A percentile compares a stretch with the other conserved stretches of the same genome.
These are phyloP conservation scores for Dipodascus albidus DNA, from an alignment of 805 yeast genomes.

Conservation along the genomic window DNA sequence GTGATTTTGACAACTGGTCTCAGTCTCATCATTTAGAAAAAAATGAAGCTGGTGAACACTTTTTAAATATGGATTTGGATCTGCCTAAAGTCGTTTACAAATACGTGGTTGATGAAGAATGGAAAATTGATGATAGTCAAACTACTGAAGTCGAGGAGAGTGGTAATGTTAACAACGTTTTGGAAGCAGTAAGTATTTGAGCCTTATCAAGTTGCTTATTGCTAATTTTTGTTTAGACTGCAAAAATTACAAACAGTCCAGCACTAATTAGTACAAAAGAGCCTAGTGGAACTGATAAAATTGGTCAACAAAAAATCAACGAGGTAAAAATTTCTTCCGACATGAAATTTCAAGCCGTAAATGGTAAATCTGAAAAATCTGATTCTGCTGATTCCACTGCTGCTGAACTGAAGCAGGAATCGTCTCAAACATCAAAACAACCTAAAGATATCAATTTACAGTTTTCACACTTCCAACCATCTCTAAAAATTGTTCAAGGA, in stretches of 20 bases:
- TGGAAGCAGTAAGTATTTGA: background rate
- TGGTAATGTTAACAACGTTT: conserved; percentile 11
- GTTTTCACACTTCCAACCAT: no score
- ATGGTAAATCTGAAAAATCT: no score
- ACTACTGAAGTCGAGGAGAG: conserved; percentile 11
- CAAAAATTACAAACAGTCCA: background rate
- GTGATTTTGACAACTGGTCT: conserved; percentile 49
- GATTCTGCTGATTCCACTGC: no score
- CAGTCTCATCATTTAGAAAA: conserved; percentile 37
- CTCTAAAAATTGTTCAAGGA: no score
- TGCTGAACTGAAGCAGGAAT: no score
- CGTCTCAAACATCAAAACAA: no score
- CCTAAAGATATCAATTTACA: no score
- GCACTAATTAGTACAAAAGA: background rate
- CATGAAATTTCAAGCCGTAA: no score
- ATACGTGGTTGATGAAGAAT: conserved; percentile 50
- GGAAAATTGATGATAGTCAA: conserved; percentile 33
- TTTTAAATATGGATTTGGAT: conserved; percentile 19
- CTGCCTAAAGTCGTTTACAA: conserved; percentile 32
- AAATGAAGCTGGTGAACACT: conserved; percentile 28
- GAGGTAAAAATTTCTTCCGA: no score
- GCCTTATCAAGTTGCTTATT: no score
- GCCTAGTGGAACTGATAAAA: background rate
- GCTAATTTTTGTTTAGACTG: background rate
- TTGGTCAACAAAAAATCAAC: no score